phyloP scores from a whole-genome alignment of 257 asterid species.

The Rehmannia glutinosa region DNA sequence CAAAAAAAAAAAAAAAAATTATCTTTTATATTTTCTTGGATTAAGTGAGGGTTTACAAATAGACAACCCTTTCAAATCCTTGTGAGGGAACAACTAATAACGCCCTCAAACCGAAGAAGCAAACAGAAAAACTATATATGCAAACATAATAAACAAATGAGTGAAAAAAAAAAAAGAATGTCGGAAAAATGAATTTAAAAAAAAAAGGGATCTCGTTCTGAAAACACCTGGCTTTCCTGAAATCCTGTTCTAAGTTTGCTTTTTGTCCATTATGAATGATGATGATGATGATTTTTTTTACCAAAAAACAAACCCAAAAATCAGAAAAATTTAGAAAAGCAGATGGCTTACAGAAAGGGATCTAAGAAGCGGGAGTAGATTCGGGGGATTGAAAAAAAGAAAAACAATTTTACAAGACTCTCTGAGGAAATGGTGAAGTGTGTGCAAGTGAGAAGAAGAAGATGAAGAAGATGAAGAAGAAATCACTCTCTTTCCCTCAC shows the following conservation, averaged over 20 bases:
- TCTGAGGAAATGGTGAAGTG: conserved; percentile 32
- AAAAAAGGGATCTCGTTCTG: conserved; percentile 50
- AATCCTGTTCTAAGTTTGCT: conserved; percentile 46
- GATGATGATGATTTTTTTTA: not conserved
- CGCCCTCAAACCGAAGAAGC: too few species aligned
- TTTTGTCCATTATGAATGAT: conserved; percentile 18
- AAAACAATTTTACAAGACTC: too few species aligned
- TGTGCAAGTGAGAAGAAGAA: conserved; percentile 53
- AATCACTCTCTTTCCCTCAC: conserved; percentile 32
- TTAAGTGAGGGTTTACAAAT: conserved; percentile 62
- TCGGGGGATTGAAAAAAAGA: conserved; percentile 24
- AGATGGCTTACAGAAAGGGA: conserved; percentile 73
- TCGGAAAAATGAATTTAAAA: not conserved
- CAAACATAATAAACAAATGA: too few species aligned
- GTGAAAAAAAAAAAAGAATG: too few species aligned
- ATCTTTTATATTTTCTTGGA: not conserved
- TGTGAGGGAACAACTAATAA: conserved; percentile 54
- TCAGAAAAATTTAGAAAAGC: conserved; percentile 36
- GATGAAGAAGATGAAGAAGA: conserved; percentile 11
- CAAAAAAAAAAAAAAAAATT: not conserved
- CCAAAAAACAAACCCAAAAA: conserved; percentile 34
- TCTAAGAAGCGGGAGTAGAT: conserved; percentile 51
- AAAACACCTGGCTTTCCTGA: conserved; percentile 55
- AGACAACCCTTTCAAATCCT: conserved; percentile 47
- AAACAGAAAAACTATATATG: too few species aligned